Conservation (phyloP, 805 yeast genomes). For the Candida schatavii region DNA sequence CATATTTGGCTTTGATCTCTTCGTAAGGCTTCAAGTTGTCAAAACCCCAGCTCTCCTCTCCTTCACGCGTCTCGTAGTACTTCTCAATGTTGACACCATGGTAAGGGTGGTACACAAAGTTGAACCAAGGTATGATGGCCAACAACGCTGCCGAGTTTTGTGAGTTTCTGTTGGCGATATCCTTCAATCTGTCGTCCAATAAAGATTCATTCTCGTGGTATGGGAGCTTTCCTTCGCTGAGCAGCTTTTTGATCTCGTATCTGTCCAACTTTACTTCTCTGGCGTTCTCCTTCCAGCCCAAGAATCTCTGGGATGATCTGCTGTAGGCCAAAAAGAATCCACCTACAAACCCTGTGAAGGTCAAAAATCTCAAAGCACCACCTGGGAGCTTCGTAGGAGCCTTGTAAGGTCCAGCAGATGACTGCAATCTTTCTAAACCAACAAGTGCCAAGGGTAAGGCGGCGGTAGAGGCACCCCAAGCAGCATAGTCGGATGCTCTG, state of each 20-base stretch:
- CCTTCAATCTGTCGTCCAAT: constrained; percentile 67
- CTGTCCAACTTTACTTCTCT: constrained; percentile 73
- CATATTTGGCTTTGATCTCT: constrained; percentile 40
- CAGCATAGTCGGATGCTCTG: constrained; percentile 62
- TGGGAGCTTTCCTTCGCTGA: constrained; percentile 64
- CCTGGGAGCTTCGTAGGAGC: constrained; percentile 53
- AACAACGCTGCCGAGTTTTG: constrained; percentile 61
- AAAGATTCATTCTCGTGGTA: constrained; percentile 55
- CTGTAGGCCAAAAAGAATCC: constrained; percentile 75
- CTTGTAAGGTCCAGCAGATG: constrained; percentile 39
- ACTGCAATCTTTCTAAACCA: constrained; percentile 44
- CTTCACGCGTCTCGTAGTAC: constrained; percentile 55
- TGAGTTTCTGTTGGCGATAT: constrained; percentile 73
- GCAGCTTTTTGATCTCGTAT: constrained; percentile 64
- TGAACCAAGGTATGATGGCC: constrained; percentile 77
- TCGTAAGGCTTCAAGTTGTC: constrained; percentile 46
- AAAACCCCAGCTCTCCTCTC: constrained; percentile 59
- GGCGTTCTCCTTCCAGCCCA: constrained; percentile 72
- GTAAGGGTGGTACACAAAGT: constrained; percentile 74
- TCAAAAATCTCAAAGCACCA: constrained; percentile 55
- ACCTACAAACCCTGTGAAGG: constrained; percentile 62
- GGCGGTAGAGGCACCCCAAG: constrained; percentile 42
- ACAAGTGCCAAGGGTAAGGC: constrained; percentile 41
- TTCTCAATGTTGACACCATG: constrained; percentile 72
- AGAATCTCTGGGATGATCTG: constrained; percentile 65